Base-by-base conservation (phyloP, 2,329 filamentous ascomycete genomes). In the Stachybotrys chartarum region DNA sequence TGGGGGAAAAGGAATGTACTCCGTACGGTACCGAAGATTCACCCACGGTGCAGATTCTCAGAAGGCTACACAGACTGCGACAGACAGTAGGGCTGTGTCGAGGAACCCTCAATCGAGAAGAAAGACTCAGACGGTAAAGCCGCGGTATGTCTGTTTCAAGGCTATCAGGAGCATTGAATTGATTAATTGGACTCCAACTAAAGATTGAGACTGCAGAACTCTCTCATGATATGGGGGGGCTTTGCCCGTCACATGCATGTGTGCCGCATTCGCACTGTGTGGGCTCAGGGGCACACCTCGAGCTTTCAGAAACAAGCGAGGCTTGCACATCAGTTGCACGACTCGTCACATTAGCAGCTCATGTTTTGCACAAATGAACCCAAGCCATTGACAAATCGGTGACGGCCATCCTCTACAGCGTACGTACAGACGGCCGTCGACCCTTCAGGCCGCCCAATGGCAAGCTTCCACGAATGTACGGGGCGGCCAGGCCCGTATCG, bases 401-500 rank as follows among this genome's bases (percentile, higher is more conserved):
- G 24, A 24, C 24, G 24, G 24, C 24, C 24, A 24, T 24, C 24
- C 24, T 24, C 4, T 24, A 4, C 24, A 24, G 24, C 24, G 24
- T 4, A 24, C 24, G 24, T 24, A 24, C 24, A 24, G 24, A 24
- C 24, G 24, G 24, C 24, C 24, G 24, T 24, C 24, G 24, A 24
- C 24, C 24, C 24, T 24, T 4, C 24, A 42, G 35, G 35, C 35
- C 35, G 56, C 53, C 67, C 67, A 69, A 71, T 71, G 57, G 55
- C 58, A 48, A 49, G 56, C 57, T 58, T 67, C 66, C 68, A 71
- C 68, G 68, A 70, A 60, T 63, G 61, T 58, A 58, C 44, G 51
- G 53, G 35, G 10, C 8, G 35, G 14, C 35, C 35, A 14, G 14
- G 8, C 35, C 35, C 14, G 35, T 42, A 14, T 42, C 10, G 35